phyloP scores from a whole-genome alignment of 345 rosid species.

The Mallotus nudiflorus region DNA sequence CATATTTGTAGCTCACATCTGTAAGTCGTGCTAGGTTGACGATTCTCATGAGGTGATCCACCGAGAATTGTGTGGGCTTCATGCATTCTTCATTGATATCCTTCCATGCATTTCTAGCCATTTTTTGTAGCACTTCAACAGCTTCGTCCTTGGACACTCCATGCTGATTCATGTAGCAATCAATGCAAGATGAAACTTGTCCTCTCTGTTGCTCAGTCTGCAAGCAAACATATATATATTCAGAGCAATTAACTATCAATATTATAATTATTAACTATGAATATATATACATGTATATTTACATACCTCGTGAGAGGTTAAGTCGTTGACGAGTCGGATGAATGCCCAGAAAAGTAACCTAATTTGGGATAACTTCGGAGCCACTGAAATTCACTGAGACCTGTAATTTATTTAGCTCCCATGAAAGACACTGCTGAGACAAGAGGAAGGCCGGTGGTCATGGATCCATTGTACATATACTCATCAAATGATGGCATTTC shows the following conservation, averaged over 20 bases:
- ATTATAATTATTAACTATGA: no score
- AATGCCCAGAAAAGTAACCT: not conserved
- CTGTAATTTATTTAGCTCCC: not conserved
- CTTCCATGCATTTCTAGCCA: not conserved
- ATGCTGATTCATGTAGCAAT: not conserved
- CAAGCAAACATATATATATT: no score
- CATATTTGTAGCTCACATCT: not conserved
- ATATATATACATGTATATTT: no score
- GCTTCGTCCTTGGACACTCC: not conserved
- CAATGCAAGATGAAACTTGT: not conserved
- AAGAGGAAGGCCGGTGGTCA: not conserved
- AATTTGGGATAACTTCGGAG: not conserved
- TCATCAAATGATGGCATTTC: constrained; percentile 3
- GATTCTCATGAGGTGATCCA: not conserved
- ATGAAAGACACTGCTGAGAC: not conserved
- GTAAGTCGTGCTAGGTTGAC: constrained; percentile 3
- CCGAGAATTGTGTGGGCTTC: not conserved
- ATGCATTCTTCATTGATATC: not conserved
- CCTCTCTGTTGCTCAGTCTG: constrained; percentile 1
- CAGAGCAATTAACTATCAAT: no score
- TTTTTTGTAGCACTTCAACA: not conserved
- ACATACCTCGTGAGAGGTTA: not conserved
- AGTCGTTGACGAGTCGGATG: not conserved
- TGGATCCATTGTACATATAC: not conserved
- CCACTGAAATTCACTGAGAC: not conserved